Evolutionary conservation across 768 basidiomycete species (phyloP).

Genomic region (Auriscalpium vulgare): DNA sequence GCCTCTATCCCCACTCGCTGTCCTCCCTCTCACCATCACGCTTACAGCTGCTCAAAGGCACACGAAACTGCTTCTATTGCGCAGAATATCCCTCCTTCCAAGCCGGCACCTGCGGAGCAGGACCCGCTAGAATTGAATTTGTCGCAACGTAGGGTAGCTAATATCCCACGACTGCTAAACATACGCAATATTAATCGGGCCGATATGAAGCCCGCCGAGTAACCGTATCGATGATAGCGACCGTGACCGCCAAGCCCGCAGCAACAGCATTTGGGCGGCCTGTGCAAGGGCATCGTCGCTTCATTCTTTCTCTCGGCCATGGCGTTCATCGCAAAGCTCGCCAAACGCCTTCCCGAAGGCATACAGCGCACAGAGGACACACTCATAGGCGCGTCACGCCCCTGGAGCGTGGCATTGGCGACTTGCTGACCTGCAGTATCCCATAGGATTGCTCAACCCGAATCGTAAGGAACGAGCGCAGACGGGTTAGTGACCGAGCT

Average conservation of each 20-base stretch:
- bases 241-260: too few species aligned
- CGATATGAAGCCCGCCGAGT: too few species aligned
- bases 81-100: constrained; percentile 67
- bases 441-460: not conserved
- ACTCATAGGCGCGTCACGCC: not conserved
- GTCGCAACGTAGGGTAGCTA: too few species aligned
- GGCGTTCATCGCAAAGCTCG: not conserved
- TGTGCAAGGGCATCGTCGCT: not conserved
- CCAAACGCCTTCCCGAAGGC: not conserved
- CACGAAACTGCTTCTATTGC: too few species aligned
- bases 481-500: too few species aligned
- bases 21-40: too few species aligned
- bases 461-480: not conserved
- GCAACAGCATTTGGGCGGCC: not conserved
- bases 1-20: too few species aligned
- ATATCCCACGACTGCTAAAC: too few species aligned
- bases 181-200: too few species aligned
- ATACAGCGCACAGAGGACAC: not conserved
- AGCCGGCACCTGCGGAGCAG: constrained; percentile 60
- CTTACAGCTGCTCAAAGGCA: too few species aligned
- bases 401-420: not conserved
- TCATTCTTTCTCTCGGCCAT: not conserved
- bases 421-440: not conserved
- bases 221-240: too few species aligned
- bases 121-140: constrained; percentile 73